phyloP scores from a whole-genome alignment of 805 yeast genomes.

The Huiozyma sinensis region DNA sequence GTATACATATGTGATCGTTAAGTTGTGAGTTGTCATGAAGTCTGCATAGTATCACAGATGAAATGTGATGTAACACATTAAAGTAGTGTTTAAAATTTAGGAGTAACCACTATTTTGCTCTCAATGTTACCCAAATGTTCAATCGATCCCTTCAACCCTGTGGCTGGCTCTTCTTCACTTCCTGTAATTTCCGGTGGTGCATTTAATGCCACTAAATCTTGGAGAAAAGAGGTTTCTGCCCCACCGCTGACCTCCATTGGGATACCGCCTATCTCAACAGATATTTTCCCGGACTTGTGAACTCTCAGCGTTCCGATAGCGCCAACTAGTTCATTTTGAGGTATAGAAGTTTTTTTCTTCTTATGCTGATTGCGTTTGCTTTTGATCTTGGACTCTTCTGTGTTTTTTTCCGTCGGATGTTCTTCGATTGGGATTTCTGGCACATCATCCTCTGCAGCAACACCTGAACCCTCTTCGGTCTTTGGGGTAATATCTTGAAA shows the following conservation, averaged over 20 bases:
- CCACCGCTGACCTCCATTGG: slow-evolving; percentile 65
- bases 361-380: slow-evolving; percentile 5
- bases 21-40: not conserved
- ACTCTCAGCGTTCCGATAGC: slow-evolving; percentile 61
- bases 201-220: slow-evolving; percentile 57
- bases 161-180: slow-evolving; percentile 32
- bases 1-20: too few species aligned
- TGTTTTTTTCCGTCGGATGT: not conserved
- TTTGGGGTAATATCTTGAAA: slow-evolving; percentile 18
- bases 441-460: slow-evolving; percentile 35
- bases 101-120: slow-evolving; percentile 50
- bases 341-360: slow-evolving; percentile 6
- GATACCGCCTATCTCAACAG: slow-evolving; percentile 63
- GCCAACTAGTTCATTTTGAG: slow-evolving; percentile 33
- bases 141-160: slow-evolving; percentile 22
- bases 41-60: not conserved
- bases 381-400: not conserved
- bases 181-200: slow-evolving; percentile 5
- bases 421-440: slow-evolving; percentile 8
- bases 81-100: slow-evolving; percentile 27
- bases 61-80: not conserved
- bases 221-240: slow-evolving; percentile 55
- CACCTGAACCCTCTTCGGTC: slow-evolving; percentile 1
- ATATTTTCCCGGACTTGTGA: slow-evolving; percentile 75
- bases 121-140: slow-evolving; percentile 40